Percentiles rank a stretch among this genome's conserved stretches.
phyloP scores from a whole-genome alignment of 129 eudicot species.

The Pittosporum tobira region DNA sequence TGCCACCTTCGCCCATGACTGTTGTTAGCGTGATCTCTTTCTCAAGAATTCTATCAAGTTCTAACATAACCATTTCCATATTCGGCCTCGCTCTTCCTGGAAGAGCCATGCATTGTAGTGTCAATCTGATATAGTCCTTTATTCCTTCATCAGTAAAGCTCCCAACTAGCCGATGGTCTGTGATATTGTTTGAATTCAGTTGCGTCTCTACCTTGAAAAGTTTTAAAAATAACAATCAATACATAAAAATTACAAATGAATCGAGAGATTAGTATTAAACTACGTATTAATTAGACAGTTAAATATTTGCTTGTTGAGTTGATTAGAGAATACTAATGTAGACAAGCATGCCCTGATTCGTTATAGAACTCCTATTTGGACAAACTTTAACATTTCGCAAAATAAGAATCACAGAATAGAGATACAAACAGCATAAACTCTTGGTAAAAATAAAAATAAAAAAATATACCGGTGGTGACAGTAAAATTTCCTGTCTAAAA shows the following conservation, averaged over 20 bases:
- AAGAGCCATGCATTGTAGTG: slow-evolving; percentile 24
- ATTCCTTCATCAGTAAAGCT: slow-evolving; percentile 39
- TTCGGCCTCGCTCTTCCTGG: slow-evolving; percentile 30
- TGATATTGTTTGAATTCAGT: slow-evolving; percentile 21
- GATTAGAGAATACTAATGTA: neutral
- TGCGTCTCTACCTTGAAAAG: slow-evolving; percentile 25
- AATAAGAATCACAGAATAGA: neutral
- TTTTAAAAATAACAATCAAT: neutral
- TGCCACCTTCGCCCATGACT: slow-evolving; percentile 32
- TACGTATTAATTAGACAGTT: neutral
- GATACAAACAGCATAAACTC: neutral
- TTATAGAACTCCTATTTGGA: neutral
- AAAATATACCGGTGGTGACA: neutral
- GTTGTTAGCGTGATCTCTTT: slow-evolving; percentile 38
- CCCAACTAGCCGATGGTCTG: slow-evolving; percentile 29
- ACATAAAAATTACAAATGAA: neutral
- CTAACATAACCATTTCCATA: slow-evolving; percentile 29
- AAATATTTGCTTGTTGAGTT: neutral
- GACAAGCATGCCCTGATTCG: neutral
- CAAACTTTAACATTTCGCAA: too few relatives aligned
- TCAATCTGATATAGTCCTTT: slow-evolving; percentile 26
- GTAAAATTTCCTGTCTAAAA: too few relatives aligned
- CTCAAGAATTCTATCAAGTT: slow-evolving; percentile 39
- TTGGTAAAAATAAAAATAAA: too few relatives aligned
- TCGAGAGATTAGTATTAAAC: neutral